Base-by-base conservation (phyloP, 1,284 basidiomycete species). In the Microbotryum saponariae region DNA sequence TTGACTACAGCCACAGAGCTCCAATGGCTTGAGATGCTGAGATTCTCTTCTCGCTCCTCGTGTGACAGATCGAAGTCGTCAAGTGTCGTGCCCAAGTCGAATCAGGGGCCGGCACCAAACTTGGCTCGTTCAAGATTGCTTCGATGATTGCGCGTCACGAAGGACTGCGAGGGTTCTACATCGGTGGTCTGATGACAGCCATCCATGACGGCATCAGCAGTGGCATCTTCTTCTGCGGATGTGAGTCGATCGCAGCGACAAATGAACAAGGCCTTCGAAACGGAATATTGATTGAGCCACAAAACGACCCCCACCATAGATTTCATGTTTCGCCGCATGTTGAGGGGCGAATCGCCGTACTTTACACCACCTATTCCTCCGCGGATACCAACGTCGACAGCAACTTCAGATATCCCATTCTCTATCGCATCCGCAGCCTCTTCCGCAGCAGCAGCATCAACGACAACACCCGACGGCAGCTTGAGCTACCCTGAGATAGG, bases 1-100 rank as follows among this genome's bases (percentile, higher is more conserved):
- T 54, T 29, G 20, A 45, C 33, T 21, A 12, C 42, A 31, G 31
- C n/a, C 55, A 51, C 51, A 8, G 8, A 23, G 9, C 21, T 20
- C 33, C 3, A 16, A 7, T 18, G 5, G 3, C 3, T 33, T 18
- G 25, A 25, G 14, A 51, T 21, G 25, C 45, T 29, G 20, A 12
- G 6, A 12, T 31, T 6, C 4, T 27, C 3, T 0, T 12, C 20
- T 7, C 31, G 23, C 10, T 23, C 29, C 4, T 46, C 18, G 2
- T 12, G 5, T 18, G 25, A 14, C 56, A 73, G 72, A 70, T 73
- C 60, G 73, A 73, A 59, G 73, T 73, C 25, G 70, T 73, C 45
- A 73, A 73, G 37, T 73, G 72, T 37, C 65, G 72, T 42, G 73
- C 73, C 16, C 73, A 73, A 56, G 71, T 68, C 33, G 73, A 73